These are phyloP conservation scores for Chlamydomonas sp. DNA, from an alignment of 139 green algal species.

Conservation along the genomic window DNA sequence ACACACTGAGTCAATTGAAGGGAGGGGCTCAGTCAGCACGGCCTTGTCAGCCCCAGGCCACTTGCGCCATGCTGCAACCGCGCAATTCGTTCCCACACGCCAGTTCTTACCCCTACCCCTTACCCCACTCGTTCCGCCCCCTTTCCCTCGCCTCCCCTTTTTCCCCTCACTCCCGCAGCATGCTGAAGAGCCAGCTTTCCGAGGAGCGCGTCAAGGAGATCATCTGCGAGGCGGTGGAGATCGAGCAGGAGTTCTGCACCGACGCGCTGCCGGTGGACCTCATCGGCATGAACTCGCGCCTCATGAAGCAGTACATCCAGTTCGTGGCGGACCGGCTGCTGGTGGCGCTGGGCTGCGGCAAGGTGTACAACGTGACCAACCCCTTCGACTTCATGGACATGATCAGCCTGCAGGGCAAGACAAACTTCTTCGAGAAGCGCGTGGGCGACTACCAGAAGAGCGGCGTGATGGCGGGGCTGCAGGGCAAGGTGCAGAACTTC, in stretches of 20 bases:
- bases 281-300: slow-evolving; percentile 88
- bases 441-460: slow-evolving; percentile 96
- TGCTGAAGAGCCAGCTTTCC: slow-evolving; percentile 86
- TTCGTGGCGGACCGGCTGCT: slow-evolving; percentile 96
- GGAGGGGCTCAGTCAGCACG: too few relatives aligned
- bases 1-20: too few relatives aligned
- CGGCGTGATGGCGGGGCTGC: slow-evolving; percentile 82
- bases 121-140: background rate
- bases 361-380: slow-evolving; percentile 87
- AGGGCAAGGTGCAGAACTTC: slow-evolving; percentile 66
- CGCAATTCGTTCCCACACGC: too few relatives aligned
- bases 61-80: background rate
- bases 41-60: too few relatives aligned
- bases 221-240: slow-evolving; percentile 91
- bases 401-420: slow-evolving; percentile 86
- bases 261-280: slow-evolving; percentile 64
- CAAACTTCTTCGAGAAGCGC: slow-evolving; percentile 98
- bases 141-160: background rate
- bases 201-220: slow-evolving; percentile 78
- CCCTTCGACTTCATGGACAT: slow-evolving; percentile 98
- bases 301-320: slow-evolving; percentile 97
- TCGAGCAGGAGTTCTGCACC: slow-evolving; percentile 94
- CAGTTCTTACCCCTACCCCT: too few relatives aligned
- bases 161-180: slow-evolving; percentile 49
- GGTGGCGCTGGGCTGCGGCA: slow-evolving; percentile 83